Evolutionary conservation across 768 basidiomycete species (phyloP).

Genomic region (Leccinum arenicola): DNA sequence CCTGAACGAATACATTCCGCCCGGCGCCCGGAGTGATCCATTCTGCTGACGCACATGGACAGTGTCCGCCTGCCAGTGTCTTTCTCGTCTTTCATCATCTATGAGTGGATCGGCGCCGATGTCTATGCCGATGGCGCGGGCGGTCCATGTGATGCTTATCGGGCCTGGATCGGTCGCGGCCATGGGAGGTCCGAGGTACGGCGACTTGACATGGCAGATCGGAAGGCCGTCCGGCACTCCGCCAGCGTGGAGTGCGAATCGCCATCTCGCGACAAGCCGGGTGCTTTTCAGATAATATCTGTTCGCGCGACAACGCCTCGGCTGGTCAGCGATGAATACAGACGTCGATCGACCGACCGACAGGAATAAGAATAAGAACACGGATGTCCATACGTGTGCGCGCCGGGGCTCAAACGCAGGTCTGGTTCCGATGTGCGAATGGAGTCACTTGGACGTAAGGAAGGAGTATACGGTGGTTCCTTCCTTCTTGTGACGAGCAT

Average conservation of each 20-base stretch:
- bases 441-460: background rate
- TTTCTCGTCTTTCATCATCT: background rate
- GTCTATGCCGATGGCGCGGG: background rate
- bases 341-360: background rate
- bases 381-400: background rate
- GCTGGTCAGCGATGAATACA: background rate
- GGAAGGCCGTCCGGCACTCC: conserved; percentile 18
- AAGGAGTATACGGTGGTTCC: background rate
- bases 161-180: conserved; percentile 14
- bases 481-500: background rate
- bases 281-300: conserved; percentile 27
- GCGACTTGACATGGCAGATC: conserved; percentile 27
- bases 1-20: conserved; percentile 19
- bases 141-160: conserved; percentile 16
- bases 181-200: conserved; percentile 27
- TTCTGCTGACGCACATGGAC: conserved; percentile 14
- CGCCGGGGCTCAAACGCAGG: background rate
- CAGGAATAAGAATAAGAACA: background rate
- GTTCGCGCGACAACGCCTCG: background rate
- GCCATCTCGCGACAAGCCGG: conserved; percentile 21
- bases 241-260: conserved; percentile 17
- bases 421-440: background rate
- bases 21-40: background rate
- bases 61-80: background rate
- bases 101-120: background rate